Conservation (phyloP, 2,329 filamentous ascomycete genomes). For the Ophiocordyceps camponoti-saundersi region DNA sequence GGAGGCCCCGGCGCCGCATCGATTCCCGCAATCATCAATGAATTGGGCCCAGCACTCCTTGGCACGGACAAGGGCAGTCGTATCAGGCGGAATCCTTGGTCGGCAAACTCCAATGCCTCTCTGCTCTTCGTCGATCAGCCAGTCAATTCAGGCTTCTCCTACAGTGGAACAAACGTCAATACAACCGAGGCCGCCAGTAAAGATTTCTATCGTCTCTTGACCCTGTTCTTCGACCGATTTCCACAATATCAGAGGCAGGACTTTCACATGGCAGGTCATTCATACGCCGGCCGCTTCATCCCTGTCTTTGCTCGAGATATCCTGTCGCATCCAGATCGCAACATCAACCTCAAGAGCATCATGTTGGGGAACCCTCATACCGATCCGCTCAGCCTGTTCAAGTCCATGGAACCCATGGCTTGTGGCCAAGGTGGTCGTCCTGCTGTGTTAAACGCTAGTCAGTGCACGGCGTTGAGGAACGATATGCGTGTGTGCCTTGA, state of each 20-base stretch:
- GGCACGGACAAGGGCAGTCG: neutral
- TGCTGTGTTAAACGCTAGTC: slow-evolving; percentile 58
- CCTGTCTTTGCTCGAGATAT: slow-evolving; percentile 69
- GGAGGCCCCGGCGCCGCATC: neutral
- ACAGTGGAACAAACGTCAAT: neutral
- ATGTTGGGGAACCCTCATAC: slow-evolving; percentile 93
- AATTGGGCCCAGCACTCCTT: neutral
- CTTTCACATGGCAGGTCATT: neutral
- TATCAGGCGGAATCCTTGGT: neutral
- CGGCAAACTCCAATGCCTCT: neutral
- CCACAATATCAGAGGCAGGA: neutral
- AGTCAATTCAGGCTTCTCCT: neutral
- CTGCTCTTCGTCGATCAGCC: neutral
- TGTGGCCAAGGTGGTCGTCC: slow-evolving; percentile 90
- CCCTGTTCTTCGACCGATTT: neutral
- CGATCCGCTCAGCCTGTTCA: slow-evolving; percentile 82
- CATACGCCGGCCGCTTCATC: neutral
- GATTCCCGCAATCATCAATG: neutral
- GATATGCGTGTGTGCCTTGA: slow-evolving; percentile 74
- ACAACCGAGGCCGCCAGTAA: neutral
- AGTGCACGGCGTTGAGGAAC: slow-evolving; percentile 82
- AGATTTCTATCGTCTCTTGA: neutral
- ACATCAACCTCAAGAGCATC: slow-evolving; percentile 93
- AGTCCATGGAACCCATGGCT: slow-evolving; percentile 82
- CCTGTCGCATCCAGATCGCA: slow-evolving; percentile 79